These are phyloP conservation scores for Cerrena zonata DNA, from an alignment of 1,284 basidiomycete species.

Conservation along the genomic window DNA sequence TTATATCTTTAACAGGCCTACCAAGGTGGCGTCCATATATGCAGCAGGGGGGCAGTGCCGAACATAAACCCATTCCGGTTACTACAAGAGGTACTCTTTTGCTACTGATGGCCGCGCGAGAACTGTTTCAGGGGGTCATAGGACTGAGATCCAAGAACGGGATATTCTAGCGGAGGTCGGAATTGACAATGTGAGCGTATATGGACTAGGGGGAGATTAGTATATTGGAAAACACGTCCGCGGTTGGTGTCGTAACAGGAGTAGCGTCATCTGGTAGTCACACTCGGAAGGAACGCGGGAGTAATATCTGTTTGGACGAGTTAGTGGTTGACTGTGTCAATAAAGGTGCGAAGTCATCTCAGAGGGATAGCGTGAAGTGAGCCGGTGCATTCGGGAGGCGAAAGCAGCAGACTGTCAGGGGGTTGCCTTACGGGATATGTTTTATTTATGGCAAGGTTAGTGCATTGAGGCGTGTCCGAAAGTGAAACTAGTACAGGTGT, in stretches of 20 bases:
- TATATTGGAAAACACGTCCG: neutral
- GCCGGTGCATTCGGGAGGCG: too few relatives aligned
- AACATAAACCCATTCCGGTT: neutral
- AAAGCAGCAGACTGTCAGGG: too few relatives aligned
- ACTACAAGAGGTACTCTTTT: neutral
- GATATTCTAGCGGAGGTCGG: neutral
- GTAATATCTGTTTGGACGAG: too few relatives aligned
- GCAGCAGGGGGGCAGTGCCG: neutral
- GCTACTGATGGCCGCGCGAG: neutral
- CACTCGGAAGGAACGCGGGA: too few relatives aligned
- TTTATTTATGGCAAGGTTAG: too few relatives aligned
- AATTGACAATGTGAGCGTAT: neutral
- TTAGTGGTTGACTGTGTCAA: too few relatives aligned
- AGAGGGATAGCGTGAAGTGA: too few relatives aligned
- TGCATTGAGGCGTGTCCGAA: too few relatives aligned
- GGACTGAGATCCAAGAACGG: neutral
- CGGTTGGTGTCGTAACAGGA: neutral
- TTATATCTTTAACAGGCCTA: neutral
- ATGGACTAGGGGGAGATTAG: neutral
- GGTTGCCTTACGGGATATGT: too few relatives aligned
- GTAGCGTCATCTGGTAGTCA: neutral
- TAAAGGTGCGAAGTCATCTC: too few relatives aligned
- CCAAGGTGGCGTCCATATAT: neutral
- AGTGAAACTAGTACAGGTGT: too few relatives aligned
- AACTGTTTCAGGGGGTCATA: neutral